Conservation (phyloP, 306 rosid species). For the Gleditsia sinensis region DNA sequence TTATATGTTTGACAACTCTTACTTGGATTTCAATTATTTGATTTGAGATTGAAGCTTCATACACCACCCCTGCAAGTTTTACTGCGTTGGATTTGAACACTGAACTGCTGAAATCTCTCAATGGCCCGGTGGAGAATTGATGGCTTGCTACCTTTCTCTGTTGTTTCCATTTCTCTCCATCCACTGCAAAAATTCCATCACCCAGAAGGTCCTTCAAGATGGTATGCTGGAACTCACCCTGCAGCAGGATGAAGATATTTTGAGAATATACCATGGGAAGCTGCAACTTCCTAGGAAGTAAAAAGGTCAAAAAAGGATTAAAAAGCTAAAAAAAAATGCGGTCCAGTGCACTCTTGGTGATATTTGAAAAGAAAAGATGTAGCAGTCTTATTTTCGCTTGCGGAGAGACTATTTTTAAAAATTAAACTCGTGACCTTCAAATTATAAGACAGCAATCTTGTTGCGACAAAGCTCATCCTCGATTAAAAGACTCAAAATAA, state of each 20-base stretch:
- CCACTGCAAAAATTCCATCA: slow-evolving; percentile 61
- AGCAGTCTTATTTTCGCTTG: too few relatives aligned
- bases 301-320: background rate
- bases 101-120: slow-evolving; percentile 51
- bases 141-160: slow-evolving; percentile 53
- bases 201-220: slow-evolving; percentile 59
- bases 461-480: background rate
- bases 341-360: background rate
- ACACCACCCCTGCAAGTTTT: slow-evolving; percentile 42
- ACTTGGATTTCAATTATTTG: slow-evolving; percentile 49
- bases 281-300: background rate
- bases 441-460: too few relatives aligned
- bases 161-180: slow-evolving; percentile 58
- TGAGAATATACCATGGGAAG: background rate
- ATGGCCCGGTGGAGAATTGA: slow-evolving; percentile 46
- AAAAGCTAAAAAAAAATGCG: too few relatives aligned
- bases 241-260: background rate
- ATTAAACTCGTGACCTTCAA: too few relatives aligned
- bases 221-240: slow-evolving; percentile 47
- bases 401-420: too few relatives aligned
- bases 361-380: too few relatives aligned
- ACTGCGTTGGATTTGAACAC: slow-evolving; percentile 47
- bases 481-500: background rate
- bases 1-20: background rate
- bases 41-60: slow-evolving; percentile 34